These are phyloP conservation scores for Trypanosomatidae sp. DNA, from an alignment of 208 protist genomes.

Conservation along the genomic window DNA sequence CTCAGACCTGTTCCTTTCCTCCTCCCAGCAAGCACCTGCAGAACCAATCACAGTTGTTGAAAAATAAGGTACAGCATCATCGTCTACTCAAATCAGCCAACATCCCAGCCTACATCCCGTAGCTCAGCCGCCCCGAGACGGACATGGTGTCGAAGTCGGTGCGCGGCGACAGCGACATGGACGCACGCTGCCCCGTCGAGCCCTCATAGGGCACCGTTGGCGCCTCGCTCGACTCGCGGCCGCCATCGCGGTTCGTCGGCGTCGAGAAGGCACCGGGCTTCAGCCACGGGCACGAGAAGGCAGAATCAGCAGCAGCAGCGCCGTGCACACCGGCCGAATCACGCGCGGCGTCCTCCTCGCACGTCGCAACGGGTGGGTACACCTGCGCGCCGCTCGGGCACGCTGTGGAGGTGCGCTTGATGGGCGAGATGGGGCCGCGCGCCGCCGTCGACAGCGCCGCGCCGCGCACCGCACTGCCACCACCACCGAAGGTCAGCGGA, in stretches of 20 bases:
- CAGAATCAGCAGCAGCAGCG: slow-evolving; percentile 2
- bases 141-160: slow-evolving; percentile 25
- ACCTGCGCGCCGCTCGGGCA: slow-evolving; percentile 19
- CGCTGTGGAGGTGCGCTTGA: slow-evolving; percentile 29
- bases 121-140: slow-evolving; percentile 22
- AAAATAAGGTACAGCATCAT: too few relatives aligned
- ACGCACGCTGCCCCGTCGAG: slow-evolving; percentile 23
- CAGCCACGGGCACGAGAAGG: slow-evolving; percentile 24
- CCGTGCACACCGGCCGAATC: not conserved
- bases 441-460: not conserved
- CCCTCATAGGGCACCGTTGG: slow-evolving; percentile 33
- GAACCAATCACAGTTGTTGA: too few relatives aligned
- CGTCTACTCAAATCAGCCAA: not conserved
- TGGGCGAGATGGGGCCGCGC: slow-evolving; percentile 23
- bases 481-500: slow-evolving; percentile 6
- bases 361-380: slow-evolving; percentile 3
- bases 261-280: slow-evolving; percentile 17
- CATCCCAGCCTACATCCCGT: slow-evolving; percentile 6
- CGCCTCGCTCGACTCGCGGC: slow-evolving; percentile 27
- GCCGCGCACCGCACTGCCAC: too few relatives aligned
- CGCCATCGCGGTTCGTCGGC: slow-evolving; percentile 26
- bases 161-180: slow-evolving; percentile 25
- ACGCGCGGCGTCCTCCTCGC: slow-evolving; percentile 14
- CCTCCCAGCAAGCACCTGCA: too few relatives aligned
- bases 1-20: too few relatives aligned